These are phyloP conservation scores for Barnettozyma sp. DNA, from an alignment of 805 yeast species.

Conservation along the genomic window DNA sequence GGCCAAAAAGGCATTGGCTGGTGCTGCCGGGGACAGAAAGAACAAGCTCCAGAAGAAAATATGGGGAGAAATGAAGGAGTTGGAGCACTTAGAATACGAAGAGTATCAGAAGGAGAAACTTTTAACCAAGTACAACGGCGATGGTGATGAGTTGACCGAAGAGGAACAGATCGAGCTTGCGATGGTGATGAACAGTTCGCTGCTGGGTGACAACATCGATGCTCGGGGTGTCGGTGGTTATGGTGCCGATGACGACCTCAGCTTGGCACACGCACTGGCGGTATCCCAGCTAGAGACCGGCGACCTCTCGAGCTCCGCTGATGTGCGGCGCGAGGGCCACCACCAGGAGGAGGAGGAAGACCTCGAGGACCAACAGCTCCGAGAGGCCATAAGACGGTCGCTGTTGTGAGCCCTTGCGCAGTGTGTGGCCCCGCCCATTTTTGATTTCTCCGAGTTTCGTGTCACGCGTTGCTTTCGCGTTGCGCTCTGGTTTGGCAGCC, in stretches of 20 bases:
- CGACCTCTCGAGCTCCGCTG: neutral
- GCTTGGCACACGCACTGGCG: constrained; percentile 8
- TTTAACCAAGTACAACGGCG: constrained; percentile 21
- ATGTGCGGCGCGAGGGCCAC: too few relatives aligned
- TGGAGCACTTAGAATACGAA: constrained; percentile 17
- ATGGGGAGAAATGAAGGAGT: constrained; percentile 18
- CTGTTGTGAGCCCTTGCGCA: too few relatives aligned
- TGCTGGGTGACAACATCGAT: too few relatives aligned
- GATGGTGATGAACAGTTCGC: constrained; percentile 19
- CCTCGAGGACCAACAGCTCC: constrained; percentile 1
- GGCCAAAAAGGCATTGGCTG: constrained; percentile 14
- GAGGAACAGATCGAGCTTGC: constrained; percentile 24
- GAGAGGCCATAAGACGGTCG: constrained; percentile 23
- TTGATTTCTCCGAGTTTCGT: neutral
- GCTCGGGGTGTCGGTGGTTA: constrained; percentile 7
- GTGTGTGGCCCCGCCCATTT: constrained; percentile 8
- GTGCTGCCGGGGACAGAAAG: constrained; percentile 17
- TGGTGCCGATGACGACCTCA: constrained; percentile 15
- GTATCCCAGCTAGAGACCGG: constrained; percentile 6
- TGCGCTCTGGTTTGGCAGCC: too few relatives aligned
- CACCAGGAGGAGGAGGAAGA: neutral
- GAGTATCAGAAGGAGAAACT: constrained; percentile 10
- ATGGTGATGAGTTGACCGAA: constrained; percentile 15
- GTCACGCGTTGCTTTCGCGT: too few relatives aligned
- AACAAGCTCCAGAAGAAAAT: constrained; percentile 16